These are phyloP conservation scores for Graphilbum fragrans DNA, from an alignment of 2,329 filamentous ascomycete genomes.

Conservation along the genomic window DNA sequence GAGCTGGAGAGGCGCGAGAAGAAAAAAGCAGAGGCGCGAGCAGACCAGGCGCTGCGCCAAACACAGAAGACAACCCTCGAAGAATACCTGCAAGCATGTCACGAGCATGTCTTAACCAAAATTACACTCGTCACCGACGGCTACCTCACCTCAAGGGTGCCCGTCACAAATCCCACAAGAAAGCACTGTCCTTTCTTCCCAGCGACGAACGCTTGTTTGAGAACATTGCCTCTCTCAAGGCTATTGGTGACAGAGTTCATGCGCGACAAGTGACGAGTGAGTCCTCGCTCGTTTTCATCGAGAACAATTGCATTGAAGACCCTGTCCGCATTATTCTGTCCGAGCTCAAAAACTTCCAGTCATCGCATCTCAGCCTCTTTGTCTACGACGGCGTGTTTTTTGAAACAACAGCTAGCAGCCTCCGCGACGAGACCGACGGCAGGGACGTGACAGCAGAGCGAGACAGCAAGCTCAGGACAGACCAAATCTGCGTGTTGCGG, in stretches of 20 bases:
- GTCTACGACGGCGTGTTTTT: slow-evolving; percentile 17
- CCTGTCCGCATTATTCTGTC: slow-evolving; percentile 4
- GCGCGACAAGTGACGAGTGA: slow-evolving; percentile 13
- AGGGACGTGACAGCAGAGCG: not conserved
- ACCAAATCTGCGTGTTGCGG: slow-evolving; percentile 20
- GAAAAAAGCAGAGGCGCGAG: slow-evolving; percentile 5
- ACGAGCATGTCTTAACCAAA: slow-evolving; percentile 14
- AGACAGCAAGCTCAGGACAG: slow-evolving; percentile 15
- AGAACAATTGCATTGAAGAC: slow-evolving; percentile 10
- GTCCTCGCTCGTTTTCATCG: slow-evolving; percentile 9
- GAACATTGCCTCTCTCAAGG: slow-evolving; percentile 12
- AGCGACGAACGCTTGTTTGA: slow-evolving; percentile 15
- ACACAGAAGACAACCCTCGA: slow-evolving; percentile 15
- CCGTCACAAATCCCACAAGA: slow-evolving; percentile 17
- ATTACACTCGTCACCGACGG: slow-evolving; percentile 15
- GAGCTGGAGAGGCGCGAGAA: not conserved
- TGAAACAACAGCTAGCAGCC: slow-evolving; percentile 1
- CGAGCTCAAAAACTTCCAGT: not conserved
- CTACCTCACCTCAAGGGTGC: slow-evolving; percentile 14
- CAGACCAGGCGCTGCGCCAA: slow-evolving; percentile 7
- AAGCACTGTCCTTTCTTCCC: slow-evolving; percentile 17
- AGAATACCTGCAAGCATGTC: slow-evolving; percentile 19
- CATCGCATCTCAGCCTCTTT: slow-evolving; percentile 7
- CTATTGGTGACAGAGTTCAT: slow-evolving; percentile 12
- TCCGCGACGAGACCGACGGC: slow-evolving; percentile 2